Evolutionary conservation across 1,284 basidiomycete species (phyloP).

Genomic region (Marasmius oreades): DNA sequence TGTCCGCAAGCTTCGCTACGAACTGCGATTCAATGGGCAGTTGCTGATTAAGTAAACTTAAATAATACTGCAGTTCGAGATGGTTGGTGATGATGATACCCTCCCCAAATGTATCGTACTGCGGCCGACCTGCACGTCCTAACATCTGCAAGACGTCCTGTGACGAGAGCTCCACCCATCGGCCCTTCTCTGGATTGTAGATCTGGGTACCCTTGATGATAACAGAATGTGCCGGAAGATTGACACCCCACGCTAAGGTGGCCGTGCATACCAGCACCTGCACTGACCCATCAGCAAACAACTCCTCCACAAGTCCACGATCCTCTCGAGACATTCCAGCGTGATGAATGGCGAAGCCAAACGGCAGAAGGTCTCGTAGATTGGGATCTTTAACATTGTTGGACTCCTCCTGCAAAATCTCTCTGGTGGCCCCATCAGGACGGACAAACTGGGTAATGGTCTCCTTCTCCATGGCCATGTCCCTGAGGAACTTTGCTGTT

Average conservation of each 20-base stretch:
- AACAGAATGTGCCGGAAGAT: conserved; percentile 95
- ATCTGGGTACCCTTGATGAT: conserved; percentile 99
- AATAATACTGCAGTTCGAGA: conserved; percentile 94
- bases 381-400: conserved; percentile 83
- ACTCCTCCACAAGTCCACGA: conserved; percentile 89
- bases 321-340: conserved; percentile 98
- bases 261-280: conserved; percentile 97
- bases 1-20: conserved; percentile 90
- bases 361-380: conserved; percentile 88
- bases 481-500: conserved; percentile 92
- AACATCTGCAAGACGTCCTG: conserved; percentile 99
- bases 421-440: conserved; percentile 84
- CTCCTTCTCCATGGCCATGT: conserved; percentile 95
- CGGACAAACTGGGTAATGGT: conserved; percentile 94
- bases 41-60: conserved; percentile 92
- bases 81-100: conserved; percentile 99
- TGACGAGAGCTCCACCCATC: conserved; percentile 94
- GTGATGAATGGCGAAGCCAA: conserved; percentile 97
- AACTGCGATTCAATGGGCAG: conserved; percentile 97
- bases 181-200: conserved; percentile 98
- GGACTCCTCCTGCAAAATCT: conserved; percentile 84
- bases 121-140: conserved; percentile 95
- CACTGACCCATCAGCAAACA: conserved; percentile 91
- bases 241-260: conserved; percentile 99
- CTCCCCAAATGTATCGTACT: conserved; percentile 97